Base-by-base conservation (phyloP, 345 rosid species). In the Populus alba region DNA sequence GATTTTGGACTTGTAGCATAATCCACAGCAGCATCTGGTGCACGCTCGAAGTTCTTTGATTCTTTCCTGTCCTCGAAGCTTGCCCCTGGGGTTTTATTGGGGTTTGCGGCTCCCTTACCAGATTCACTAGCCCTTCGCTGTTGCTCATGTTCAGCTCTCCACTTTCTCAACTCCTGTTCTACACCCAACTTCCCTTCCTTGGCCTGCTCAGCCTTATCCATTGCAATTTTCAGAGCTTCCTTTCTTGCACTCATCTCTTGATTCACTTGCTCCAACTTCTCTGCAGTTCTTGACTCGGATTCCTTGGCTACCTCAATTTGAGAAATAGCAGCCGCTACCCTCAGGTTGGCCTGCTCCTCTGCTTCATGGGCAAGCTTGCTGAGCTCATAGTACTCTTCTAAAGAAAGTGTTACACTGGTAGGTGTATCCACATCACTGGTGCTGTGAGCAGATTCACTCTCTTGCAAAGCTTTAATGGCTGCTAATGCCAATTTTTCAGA, bases 361-460 rank as follows among this genome's bases (percentile, higher is more conserved):
- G 96, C 93, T 59, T 95, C 97, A 4, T 89, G 94, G 38, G 97
- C 95, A 27, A 78, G 80, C 75, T 88, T 92, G 86, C 97, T 92
- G 45, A 95, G 96, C 70, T 92, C 91, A 18, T 92, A 95, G 84
- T 95, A 95, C 84, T 95, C 98, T 82, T 90, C 92, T 69, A 93
- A 62, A 43, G 98, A 89, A 73, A 95, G 92, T 55, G 91, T 89
- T 59, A 95, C 87, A 25, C 92, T 88, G 6, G 87, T 47, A 15
- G 90, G 83, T 47, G 90, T 82, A 82, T 90, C 91, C 10, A 47
- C 86, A 73, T 71, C 77, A 6, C 79, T 53, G 2, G 73, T 73
- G 63, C 72, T 85, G 81, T 75, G 85, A 78, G 88, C 81, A 47
- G 90, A 78, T 86, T 89, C 95, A 55, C 97, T 91, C 88, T 92